A percentile compares a stretch with the other conserved stretches of the same genome.
phyloP scores from a whole-genome alignment of 179 eudicot species.

The Sideroxylon spinosum region DNA sequence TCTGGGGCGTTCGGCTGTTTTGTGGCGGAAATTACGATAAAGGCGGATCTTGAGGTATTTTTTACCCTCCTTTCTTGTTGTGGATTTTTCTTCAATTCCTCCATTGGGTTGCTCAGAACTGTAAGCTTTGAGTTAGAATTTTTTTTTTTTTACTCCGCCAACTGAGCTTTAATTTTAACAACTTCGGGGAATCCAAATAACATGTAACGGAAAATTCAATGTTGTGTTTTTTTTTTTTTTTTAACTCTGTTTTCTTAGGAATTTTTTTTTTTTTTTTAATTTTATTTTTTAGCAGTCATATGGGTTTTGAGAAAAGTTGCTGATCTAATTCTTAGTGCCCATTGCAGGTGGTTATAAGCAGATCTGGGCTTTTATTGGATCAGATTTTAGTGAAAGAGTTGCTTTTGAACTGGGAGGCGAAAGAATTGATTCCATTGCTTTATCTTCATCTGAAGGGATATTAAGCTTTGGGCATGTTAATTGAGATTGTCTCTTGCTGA shows the following conservation, averaged over 20 bases:
- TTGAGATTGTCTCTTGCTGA: background rate
- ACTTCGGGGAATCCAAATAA: background rate
- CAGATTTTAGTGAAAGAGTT: background rate
- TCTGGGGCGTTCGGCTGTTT: background rate
- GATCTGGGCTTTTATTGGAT: constrained; percentile 15
- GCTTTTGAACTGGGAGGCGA: background rate
- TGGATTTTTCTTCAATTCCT: background rate
- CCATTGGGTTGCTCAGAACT: background rate
- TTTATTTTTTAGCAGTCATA: background rate
- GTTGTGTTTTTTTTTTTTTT: background rate
- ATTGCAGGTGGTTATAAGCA: constrained; percentile 13
- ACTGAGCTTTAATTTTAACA: no score
- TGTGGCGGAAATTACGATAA: background rate
- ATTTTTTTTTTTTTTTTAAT: background rate
- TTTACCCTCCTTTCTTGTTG: background rate
- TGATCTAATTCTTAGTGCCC: background rate
- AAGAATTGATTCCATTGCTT: background rate
- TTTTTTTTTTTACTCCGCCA: no score
- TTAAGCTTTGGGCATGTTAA: constrained; percentile 14
- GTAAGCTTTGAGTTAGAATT: no score
- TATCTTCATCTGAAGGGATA: background rate
- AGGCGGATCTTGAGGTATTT: constrained; percentile 17
- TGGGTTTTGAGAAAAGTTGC: constrained; percentile 11
- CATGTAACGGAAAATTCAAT: background rate
- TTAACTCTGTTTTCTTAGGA: background rate